phyloP scores from a whole-genome alignment of 768 basidiomycete species.

The Pleurotus sapidus region DNA sequence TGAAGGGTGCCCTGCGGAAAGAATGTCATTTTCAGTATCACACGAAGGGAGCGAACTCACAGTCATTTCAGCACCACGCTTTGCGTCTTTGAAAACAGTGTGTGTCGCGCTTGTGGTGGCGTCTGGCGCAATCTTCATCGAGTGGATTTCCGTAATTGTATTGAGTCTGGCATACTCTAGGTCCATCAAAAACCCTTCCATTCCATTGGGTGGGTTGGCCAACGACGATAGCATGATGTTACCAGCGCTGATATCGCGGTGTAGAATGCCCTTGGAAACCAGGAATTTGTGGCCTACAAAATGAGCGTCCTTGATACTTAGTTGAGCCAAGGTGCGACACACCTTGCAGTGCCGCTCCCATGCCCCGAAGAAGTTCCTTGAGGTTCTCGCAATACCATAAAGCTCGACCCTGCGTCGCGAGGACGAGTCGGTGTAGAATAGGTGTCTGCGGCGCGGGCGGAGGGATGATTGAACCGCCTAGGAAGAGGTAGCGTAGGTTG shows the following conservation, averaged over 20 bases:
- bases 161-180: conserved; percentile 21
- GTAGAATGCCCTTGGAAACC: conserved; percentile 21
- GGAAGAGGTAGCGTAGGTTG: conserved; percentile 6
- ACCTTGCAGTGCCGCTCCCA: conserved; percentile 16
- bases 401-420: conserved; percentile 15
- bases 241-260: conserved; percentile 20
- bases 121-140: background rate
- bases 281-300: conserved; percentile 17
- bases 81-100: conserved; percentile 12
- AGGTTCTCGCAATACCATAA: conserved; percentile 17
- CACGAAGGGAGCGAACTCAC: conserved; percentile 6
- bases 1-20: conserved; percentile 17
- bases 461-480: background rate
- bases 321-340: background rate
- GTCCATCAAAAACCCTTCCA: conserved; percentile 27
- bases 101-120: conserved; percentile 1
- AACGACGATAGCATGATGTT: conserved; percentile 20
- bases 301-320: background rate
- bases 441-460: background rate
- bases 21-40: background rate
- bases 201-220: background rate
- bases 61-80: background rate
- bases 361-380: conserved; percentile 14
- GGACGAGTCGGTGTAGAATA: conserved; percentile 15
- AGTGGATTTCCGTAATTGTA: background rate